Percentiles rank a stretch among this genome's conserved stretches.
phyloP scores from a whole-genome alignment of 495 filamentous ascomycete species.

The Extremus antarcticus region DNA sequence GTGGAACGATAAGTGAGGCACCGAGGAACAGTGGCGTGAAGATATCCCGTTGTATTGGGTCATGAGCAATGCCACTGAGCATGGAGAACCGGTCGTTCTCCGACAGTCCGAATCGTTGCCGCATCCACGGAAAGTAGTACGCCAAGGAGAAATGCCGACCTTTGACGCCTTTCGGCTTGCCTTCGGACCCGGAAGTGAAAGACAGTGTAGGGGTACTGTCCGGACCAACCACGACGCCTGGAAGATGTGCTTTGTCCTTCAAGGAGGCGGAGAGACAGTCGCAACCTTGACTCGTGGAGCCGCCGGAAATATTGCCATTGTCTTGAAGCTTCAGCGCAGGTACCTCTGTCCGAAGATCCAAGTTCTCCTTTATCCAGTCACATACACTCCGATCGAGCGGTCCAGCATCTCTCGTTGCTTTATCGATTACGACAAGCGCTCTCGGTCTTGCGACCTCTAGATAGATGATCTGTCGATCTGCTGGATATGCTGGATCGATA shows the following conservation, averaged over 20 bases:
- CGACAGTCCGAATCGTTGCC: conserved; percentile 62
- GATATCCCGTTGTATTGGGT: conserved; percentile 86
- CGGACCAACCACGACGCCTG: conserved; percentile 75
- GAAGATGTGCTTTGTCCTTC: conserved; percentile 43
- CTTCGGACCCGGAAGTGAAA: conserved; percentile 83
- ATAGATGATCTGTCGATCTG: conserved; percentile 78
- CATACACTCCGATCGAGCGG: conserved; percentile 57
- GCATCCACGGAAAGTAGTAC: conserved; percentile 92
- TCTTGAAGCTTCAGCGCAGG: conserved; percentile 64
- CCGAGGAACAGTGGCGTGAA: conserved; percentile 89
- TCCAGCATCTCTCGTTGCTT: conserved; percentile 66
- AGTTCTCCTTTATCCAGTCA: conserved; percentile 60
- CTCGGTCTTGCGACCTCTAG: conserved; percentile 78
- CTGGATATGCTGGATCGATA: conserved; percentile 81
- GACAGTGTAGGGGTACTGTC: conserved; percentile 74
- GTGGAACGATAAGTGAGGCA: conserved; percentile 69
- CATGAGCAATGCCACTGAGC: conserved; percentile 72
- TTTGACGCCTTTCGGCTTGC: conserved; percentile 73
- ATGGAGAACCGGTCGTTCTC: conserved; percentile 73
- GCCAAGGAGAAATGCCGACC: conserved; percentile 82
- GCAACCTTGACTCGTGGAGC: conserved; percentile 44
- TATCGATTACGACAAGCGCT: conserved; percentile 68
- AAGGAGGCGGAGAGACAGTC: conserved; percentile 54
- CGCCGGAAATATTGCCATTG: conserved; percentile 64
- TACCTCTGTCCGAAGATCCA: conserved; percentile 63